Conservation (phyloP, 208 protist genomes). For the Porcisia hertigi region DNA sequence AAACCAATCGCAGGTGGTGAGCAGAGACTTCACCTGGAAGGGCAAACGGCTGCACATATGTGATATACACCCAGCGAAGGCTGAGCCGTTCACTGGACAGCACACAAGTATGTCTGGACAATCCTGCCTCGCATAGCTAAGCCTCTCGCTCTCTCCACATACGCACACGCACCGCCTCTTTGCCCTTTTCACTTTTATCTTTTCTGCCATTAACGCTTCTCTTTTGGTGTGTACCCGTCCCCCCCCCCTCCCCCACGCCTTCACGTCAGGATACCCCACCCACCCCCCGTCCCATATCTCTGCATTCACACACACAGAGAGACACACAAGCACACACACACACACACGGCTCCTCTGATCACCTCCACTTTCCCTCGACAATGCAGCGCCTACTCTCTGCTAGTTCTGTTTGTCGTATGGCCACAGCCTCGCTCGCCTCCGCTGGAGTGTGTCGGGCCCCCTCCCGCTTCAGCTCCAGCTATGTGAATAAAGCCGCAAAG, state of each 20-base stretch:
- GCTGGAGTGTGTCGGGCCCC: conserved; percentile 11
- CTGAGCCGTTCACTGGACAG: too few relatives aligned
- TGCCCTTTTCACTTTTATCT: neutral
- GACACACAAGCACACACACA: conserved; percentile 10
- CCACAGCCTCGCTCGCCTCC: conserved; percentile 4
- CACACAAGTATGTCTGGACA: too few relatives aligned
- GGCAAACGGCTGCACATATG: too few relatives aligned
- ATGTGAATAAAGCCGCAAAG: conserved; percentile 47
- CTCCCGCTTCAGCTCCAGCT: conserved; percentile 20
- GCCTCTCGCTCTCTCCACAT: neutral
- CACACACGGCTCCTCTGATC: neutral
- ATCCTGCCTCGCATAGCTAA: too few relatives aligned
- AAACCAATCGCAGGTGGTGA: too few relatives aligned
- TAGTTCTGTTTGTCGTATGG: conserved; percentile 11
- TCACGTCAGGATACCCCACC: neutral
- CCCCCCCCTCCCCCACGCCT: neutral
- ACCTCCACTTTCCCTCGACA: neutral
- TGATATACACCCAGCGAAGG: too few relatives aligned
- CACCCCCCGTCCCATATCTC: neutral
- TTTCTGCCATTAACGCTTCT: neutral
- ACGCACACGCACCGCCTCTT: neutral
- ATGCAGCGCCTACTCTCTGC: conserved; percentile 23
- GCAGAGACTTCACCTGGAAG: too few relatives aligned
- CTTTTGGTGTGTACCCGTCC: too few relatives aligned
- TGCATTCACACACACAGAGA: neutral